Evolutionary conservation across 2,329 filamentous ascomycete species (phyloP).

Genomic region (Colletotrichum sp.): DNA sequence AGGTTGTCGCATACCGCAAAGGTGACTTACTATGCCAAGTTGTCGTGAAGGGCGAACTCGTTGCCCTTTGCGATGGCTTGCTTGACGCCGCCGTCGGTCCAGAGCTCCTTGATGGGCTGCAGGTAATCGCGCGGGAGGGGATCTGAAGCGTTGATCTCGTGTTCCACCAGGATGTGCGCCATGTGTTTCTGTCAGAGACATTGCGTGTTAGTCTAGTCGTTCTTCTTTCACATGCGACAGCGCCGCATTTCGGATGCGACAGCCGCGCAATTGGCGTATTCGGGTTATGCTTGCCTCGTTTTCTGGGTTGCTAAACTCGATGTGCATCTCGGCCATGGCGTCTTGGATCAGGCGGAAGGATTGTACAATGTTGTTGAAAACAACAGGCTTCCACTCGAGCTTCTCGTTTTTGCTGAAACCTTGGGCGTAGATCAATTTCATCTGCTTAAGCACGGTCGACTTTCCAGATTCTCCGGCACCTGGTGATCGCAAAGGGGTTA

Average conservation of each 20-base stretch:
- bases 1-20: not conserved
- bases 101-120: slow-evolving; percentile 81
- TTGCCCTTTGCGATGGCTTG: slow-evolving; percentile 91
- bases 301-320: slow-evolving; percentile 77
- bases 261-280: slow-evolving; percentile 22
- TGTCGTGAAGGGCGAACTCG: slow-evolving; percentile 96
- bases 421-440: slow-evolving; percentile 95
- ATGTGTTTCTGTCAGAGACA: slow-evolving; percentile 70
- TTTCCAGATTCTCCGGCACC: slow-evolving; percentile 92
- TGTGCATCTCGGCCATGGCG: slow-evolving; percentile 85
- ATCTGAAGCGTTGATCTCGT: slow-evolving; percentile 84
- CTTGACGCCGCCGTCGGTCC: slow-evolving; percentile 84
- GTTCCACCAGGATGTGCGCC: slow-evolving; percentile 76
- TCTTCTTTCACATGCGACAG: not conserved
- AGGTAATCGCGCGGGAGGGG: slow-evolving; percentile 80
- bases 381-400: slow-evolving; percentile 92
- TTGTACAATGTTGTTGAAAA: slow-evolving; percentile 93
- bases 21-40: slow-evolving; percentile 81
- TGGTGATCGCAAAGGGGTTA: slow-evolving; percentile 40
- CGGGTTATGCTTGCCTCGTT: slow-evolving; percentile 70
- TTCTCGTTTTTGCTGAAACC: slow-evolving; percentile 91
- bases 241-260: not conserved
- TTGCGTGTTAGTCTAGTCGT: slow-evolving; percentile 27
- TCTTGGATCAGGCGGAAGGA: slow-evolving; percentile 90
- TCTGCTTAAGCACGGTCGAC: slow-evolving; percentile 97